Conservation (phyloP, 2,329 filamentous ascomycete genomes). For the Neopestalotiopsis sp. region DNA sequence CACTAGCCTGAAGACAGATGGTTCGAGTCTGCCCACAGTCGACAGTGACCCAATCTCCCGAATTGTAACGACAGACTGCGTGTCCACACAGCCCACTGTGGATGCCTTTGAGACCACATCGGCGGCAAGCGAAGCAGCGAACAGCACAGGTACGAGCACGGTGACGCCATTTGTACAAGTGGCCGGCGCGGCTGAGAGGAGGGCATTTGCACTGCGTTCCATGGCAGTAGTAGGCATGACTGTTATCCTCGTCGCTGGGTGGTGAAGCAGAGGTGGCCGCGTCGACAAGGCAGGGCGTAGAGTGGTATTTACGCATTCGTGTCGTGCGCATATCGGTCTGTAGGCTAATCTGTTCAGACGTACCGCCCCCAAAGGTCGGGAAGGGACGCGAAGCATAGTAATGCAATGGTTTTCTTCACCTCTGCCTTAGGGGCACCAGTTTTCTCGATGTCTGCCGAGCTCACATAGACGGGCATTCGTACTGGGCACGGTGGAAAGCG, state of each 20-base stretch:
- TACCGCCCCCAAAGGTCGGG: background rate
- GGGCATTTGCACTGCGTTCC: background rate
- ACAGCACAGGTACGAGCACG: background rate
- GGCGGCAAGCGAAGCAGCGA: background rate
- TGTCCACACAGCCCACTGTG: background rate
- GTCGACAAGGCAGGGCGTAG: background rate
- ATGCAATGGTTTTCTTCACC: background rate
- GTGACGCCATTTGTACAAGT: constrained; percentile 5
- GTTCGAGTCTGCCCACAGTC: background rate
- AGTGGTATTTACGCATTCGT: background rate
- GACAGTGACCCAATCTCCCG: background rate
- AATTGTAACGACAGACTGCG: background rate
- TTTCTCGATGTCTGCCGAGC: background rate
- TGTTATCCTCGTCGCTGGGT: background rate
- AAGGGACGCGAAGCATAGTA: background rate
- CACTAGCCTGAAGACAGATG: background rate
- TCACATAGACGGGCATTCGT: constrained; percentile 61
- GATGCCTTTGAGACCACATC: background rate
- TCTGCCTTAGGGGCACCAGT: constrained; percentile 8
- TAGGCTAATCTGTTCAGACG: background rate
- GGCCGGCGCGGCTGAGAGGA: background rate
- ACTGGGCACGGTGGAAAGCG: constrained; percentile 72
- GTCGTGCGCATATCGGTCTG: background rate
- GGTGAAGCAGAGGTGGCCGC: background rate
- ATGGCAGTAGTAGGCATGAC: background rate